Evolutionary conservation across 345 rosid genomes (phyloP), one percentile per base, ranked within the genome.

Genomic region (Pseudoturritis turrita): DNA sequence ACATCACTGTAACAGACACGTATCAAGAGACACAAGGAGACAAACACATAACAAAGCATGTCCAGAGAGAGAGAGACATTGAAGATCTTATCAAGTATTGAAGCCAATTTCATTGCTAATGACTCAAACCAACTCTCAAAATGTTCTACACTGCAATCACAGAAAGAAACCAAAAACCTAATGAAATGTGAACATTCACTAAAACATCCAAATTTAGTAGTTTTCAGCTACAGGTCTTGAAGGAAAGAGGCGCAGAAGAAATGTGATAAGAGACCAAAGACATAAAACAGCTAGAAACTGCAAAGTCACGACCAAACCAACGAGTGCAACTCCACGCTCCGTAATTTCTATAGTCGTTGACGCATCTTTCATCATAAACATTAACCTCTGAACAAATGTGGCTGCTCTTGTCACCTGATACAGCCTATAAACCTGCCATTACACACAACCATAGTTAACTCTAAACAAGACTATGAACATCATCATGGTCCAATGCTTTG

Each of bases 391-490:
- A 19, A 93, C 80, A 77, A 86, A 90, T 22, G 88, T 83, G 21
- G 85, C 83, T 54, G 96, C 94, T 78, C 83, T 89, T 18, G 94
- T 90, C 77, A 90, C 63, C 74, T 93, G 98, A 80, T 87, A 90
- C 39, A 93, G 52, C 69, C 97, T 84, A 75, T 88, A 90, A 44
- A 89, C 88, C 97, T 93, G 83, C 62, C 62, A 73, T 67, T 37
- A 53, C 75, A 79, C 18, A 13, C n/a, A 44, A 40, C 47, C 47
- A 5, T 47, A 21, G 39, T 83, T 44, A n/a, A 26, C 60, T 17
- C 9, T 2, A 12, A 56, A 55, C 46, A 31, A 33, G 39, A 19
- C 26, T 37, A 17, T 6, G 26, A 61, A 65, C 31, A 49, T 53
- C 31, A 49, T 53, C 40, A 25, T 13, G 47, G 60, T 65, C 62